Evolutionary conservation across 2,329 filamentous ascomycete genomes (phyloP), one percentile per base, ranked within the genome.

Genomic region (Penicillium paneum): DNA sequence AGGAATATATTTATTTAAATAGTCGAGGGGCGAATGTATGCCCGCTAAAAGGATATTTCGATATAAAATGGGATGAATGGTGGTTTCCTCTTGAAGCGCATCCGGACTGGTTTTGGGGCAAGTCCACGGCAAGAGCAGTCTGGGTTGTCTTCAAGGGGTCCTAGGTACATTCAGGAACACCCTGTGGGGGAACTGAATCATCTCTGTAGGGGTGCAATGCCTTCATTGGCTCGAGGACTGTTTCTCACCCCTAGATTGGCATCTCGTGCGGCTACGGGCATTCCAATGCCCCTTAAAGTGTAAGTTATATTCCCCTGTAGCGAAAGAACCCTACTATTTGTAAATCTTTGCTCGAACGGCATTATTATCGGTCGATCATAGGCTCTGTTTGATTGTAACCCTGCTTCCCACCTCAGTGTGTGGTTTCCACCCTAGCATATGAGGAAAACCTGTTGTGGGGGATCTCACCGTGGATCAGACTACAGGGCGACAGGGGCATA

Each of bases 201-300:
- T 47, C 43, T 32, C 40, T 8, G 15, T 19, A 11, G 28, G 40
- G 29, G 48, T 47, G 42, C 28, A 56, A 55, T 52, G 53, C 41
- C 10, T 7, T 8, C 26, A 28, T 46, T 45, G 46, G 51, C 52
- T 34, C 24, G 42, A 17, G 32, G 29, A 34, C 43, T 59, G 55
- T 21, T 46, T 55, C 52, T 52, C 52, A 63, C 56, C 61, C 61
- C 61, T 63, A 24, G 58, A 60, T 63, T 48, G 40, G 38, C 15
- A 29, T 54, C 32, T 54, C 34, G 50, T 55, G 52, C 52, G 29
- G 31, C 32, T 31, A 11, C 12, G 28, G 31, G 38, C 61, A 63
- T 63, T 59, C 60, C 48, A 24, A 32, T 11, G 11, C 52, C 47
- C 34, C 50, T 43, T 35, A 17, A 17, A 42, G 43, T 46, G 57